Conservation (phyloP, 2,329 filamentous ascomycete genomes). For the Trichoderma brevicompactum region DNA sequence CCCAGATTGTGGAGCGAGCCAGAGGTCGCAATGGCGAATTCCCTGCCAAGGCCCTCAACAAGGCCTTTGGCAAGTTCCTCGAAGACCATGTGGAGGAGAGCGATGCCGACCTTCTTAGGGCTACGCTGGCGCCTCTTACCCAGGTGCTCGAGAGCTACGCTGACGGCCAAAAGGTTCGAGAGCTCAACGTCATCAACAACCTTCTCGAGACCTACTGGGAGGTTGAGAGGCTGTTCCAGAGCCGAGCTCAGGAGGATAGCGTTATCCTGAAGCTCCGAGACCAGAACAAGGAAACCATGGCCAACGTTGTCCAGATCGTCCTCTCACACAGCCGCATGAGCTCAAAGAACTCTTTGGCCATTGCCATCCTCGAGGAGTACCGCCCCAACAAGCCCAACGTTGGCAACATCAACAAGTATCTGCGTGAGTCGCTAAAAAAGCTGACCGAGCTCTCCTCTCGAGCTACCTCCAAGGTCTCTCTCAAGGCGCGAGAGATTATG, state of each 20-base stretch:
- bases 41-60: slow-evolving; percentile 83
- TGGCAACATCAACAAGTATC: slow-evolving; percentile 85
- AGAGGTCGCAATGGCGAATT: slow-evolving; percentile 82
- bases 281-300: slow-evolving; percentile 91
- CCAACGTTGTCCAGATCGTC: slow-evolving; percentile 82
- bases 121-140: slow-evolving; percentile 74
- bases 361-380: slow-evolving; percentile 93
- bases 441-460: slow-evolving; percentile 84
- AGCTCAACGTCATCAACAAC: slow-evolving; percentile 78
- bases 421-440: slow-evolving; percentile 80
- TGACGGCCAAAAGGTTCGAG: slow-evolving; percentile 88
- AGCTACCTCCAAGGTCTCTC: slow-evolving; percentile 87
- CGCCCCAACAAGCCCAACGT: slow-evolving; percentile 90
- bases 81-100: slow-evolving; percentile 77
- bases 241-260: slow-evolving; percentile 88
- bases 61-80: slow-evolving; percentile 84
- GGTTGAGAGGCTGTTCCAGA: slow-evolving; percentile 86
- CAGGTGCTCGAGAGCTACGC: slow-evolving; percentile 78
- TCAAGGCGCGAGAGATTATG: slow-evolving; percentile 96
- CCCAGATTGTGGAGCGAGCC: slow-evolving; percentile 83
- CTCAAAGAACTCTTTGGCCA: slow-evolving; percentile 89
- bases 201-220: slow-evolving; percentile 82
- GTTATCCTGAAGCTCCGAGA: slow-evolving; percentile 93
- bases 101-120: slow-evolving; percentile 75
- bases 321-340: slow-evolving; percentile 91